Evolutionary conservation across 306 rosid genomes (phyloP), one percentile per base, ranked within the genome.

Genomic region (Sphenostylis stenocarpa): DNA sequence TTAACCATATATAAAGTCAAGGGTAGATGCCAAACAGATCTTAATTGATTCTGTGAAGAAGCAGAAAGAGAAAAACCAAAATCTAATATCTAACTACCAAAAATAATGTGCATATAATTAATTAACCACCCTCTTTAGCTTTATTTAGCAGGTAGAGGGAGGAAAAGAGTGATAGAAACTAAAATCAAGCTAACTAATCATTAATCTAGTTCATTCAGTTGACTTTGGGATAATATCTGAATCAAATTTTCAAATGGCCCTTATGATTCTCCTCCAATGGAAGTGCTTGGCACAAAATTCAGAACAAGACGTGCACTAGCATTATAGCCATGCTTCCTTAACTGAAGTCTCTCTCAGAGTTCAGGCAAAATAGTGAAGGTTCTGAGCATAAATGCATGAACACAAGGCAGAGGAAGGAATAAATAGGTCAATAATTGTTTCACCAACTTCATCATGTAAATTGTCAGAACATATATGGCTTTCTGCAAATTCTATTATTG

Each of bases 21-120:
- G 58, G 79, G 39, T 47, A 7, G 73, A 81, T 81, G 72, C 78
- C 68, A 64, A 72, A 36, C n/a, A 52, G 53, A 45, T 77, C 75
- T 67, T 11, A 53, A 31, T 43, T 53, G 74, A 60, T 61, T 66
- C 67, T 39, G 7, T n/a, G 36, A 48, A 77, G 23, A 60, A 7
- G 53, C 33, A 33, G 66, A 61, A 65, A 3, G 14, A 9, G 17
- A 51, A 23, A 51, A 58, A 31, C 10, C 66, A 65, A 77, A 65
- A 41, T 67, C 75, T 12, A 55, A 52, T 48, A 2, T 0, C 29
- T 49, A 76, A 33, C 41, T 21, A 47, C 72, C 36, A 53, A 72
- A 49, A 34, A 49, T 49, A 64, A 33, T 49, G 41, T 36, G 63
- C 39, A 64, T 3, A 33, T 49, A 64, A 24, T 23, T 49, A 64